These are phyloP conservation scores for Alternaria sp. DNA, from an alignment of 2,329 filamentous ascomycete species.

Conservation along the genomic window DNA sequence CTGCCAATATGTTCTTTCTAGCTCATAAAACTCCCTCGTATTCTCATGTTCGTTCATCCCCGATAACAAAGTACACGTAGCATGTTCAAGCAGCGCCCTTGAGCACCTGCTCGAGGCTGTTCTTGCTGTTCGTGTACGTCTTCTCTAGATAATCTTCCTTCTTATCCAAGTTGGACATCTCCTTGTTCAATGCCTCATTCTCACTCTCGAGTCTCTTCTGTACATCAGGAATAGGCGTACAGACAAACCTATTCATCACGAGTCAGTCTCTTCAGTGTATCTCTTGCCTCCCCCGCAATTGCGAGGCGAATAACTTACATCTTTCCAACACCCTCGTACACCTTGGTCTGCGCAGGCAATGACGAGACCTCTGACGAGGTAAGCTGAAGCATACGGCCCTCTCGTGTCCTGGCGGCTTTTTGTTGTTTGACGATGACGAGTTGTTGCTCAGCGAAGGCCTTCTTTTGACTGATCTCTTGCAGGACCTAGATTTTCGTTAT, in stretches of 20 bases:
- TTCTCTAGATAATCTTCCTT: slow-evolving; percentile 93
- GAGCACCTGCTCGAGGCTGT: slow-evolving; percentile 90
- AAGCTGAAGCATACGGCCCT: slow-evolving; percentile 86
- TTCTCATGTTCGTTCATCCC: background rate
- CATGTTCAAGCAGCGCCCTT: slow-evolving; percentile 50
- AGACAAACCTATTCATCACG: slow-evolving; percentile 78
- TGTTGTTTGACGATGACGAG: slow-evolving; percentile 86
- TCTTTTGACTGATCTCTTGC: slow-evolving; percentile 93
- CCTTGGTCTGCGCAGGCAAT: slow-evolving; percentile 76
- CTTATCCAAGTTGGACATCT: slow-evolving; percentile 84
- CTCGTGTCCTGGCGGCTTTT: slow-evolving; percentile 84
- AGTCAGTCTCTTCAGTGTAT: background rate
- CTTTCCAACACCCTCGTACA: slow-evolving; percentile 97
- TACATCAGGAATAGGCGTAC: slow-evolving; percentile 75
- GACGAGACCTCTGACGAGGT: slow-evolving; percentile 84
- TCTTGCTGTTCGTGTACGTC: slow-evolving; percentile 91
- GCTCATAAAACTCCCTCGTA: background rate
- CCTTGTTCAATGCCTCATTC: slow-evolving; percentile 76
- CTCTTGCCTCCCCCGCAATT: background rate
- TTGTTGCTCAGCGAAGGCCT: slow-evolving; percentile 88
- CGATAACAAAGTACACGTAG: background rate
- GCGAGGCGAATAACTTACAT: slow-evolving; percentile 67
- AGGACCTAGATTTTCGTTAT: slow-evolving; percentile 69
- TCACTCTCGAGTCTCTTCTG: slow-evolving; percentile 80
- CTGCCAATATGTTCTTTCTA: background rate